Evolutionary conservation across 306 rosid species (phyloP).

Genomic region (Prinsepia uniflora): DNA sequence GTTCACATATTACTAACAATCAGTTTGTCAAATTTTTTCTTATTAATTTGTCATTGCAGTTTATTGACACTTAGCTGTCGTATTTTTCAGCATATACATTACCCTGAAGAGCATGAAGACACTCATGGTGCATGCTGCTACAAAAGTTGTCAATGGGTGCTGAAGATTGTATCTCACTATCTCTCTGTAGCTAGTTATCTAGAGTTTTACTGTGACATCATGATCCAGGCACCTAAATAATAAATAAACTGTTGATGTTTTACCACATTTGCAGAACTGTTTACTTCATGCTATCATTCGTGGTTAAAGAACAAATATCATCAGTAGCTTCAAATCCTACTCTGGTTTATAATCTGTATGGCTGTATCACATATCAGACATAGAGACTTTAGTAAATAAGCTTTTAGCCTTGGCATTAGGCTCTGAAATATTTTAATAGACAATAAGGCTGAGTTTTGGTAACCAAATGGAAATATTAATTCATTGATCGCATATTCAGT

Average conservation of each 20-base stretch:
- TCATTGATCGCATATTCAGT: no score
- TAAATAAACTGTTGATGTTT: constrained; percentile 15
- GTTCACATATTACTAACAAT: not conserved
- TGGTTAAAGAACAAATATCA: not conserved
- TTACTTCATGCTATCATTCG: not conserved
- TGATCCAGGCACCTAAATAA: constrained; percentile 15
- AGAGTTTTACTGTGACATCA: constrained; percentile 4
- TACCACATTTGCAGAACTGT: not conserved
- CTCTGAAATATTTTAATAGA: no score
- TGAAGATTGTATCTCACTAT: constrained; percentile 2
- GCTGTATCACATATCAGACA: no score
- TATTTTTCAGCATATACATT: constrained; percentile 36
- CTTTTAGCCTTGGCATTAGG: no score
- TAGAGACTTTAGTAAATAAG: no score
- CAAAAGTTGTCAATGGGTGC: not conserved
- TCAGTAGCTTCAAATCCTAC: no score
- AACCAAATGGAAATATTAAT: no score
- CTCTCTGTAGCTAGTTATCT: constrained; percentile 13
- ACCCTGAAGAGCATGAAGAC: constrained; percentile 34
- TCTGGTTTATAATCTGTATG: no score
- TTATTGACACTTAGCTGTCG: not conserved
- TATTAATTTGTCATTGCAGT: not conserved
- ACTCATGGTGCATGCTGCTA: not conserved
- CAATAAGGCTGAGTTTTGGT: no score
- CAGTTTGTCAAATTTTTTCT: not conserved